Evolutionary conservation across 2,329 filamentous ascomycete genomes (phyloP), one percentile per base, ranked within the genome.

Genomic region (Proliferodiscus dingleyae): DNA sequence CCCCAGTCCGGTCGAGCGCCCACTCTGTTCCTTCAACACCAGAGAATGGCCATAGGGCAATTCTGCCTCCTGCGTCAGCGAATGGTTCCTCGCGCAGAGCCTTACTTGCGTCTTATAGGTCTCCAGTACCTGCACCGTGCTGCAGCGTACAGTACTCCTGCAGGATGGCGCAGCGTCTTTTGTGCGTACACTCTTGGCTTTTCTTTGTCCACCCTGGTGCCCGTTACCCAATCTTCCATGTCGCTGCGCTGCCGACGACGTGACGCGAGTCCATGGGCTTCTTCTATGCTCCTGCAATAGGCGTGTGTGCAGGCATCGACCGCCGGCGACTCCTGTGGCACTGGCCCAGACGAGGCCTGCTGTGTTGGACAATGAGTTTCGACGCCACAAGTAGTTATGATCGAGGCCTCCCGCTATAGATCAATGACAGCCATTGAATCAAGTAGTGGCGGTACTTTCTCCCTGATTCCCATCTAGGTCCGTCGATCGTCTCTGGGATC

Each of bases 311-410:
- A 43, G 33, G 26, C 24, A 37, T 18, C 42, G 46, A 41, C 42
- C 40, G 28, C 48, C 52, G 57, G 54, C 49, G 46, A 58, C 47
- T 56, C 54, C 53, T 53, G 49, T 43, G 47, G 48, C 52, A 54
- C 38, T 45, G 48, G 37, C 41, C 9, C 34, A 23, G 36, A 49
- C 28, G 29, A 41, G 23, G 16, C 37, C 37, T 23, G 18, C 34
- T 16, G 45, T 33, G 34, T 29, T 41, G 43, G 44, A 44, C 37
- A 46, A 49, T 34, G 36, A 22, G 28, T 23, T 34, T 33, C 41
- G 22, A 46, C 55, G 55, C 55, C 51, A 56, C 53, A 52, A 39
- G 37, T 34, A 52, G 45, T 40, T 45, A 47, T 49, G 48, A 37
- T 38, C 23, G 26, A 19, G n/a, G 16, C 15, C 3, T 21, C 19